Percentiles rank a stretch among this genome's conserved stretches.
These are phyloP conservation scores for Suillus spraguei DNA, from an alignment of 768 basidiomycete genomes.

Conservation along the genomic window DNA sequence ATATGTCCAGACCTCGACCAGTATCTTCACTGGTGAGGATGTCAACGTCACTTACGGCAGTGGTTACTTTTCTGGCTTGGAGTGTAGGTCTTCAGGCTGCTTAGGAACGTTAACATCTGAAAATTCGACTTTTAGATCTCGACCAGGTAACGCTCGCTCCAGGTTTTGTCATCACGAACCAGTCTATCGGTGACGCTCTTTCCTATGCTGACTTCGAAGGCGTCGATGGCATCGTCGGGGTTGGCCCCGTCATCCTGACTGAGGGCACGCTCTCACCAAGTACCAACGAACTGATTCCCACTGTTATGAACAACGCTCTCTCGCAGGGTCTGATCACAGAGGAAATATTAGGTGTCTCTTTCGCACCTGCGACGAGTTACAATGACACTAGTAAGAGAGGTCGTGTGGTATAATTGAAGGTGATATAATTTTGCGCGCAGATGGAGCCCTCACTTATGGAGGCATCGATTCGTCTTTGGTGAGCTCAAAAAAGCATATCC, in stretches of 20 bases:
- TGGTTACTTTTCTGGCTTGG: constrained; percentile 33
- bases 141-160: constrained; percentile 23
- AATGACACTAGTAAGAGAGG: constrained; percentile 11
- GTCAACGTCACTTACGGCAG: constrained; percentile 10
- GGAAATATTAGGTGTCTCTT: constrained; percentile 20
- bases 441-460: constrained; percentile 23
- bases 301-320: constrained; percentile 22
- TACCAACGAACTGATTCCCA: constrained; percentile 17
- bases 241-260: constrained; percentile 20
- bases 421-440: background rate
- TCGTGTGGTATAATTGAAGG: background rate
- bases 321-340: constrained; percentile 17
- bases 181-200: constrained; percentile 24
- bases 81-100: constrained; percentile 21
- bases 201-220: constrained; percentile 18
- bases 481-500: constrained; percentile 3
- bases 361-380: constrained; percentile 17
- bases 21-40: constrained; percentile 18
- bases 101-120: background rate
- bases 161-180: constrained; percentile 20
- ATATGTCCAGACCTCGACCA: constrained; percentile 18
- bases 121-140: background rate
- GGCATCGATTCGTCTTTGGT: constrained; percentile 17
- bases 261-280: constrained; percentile 11
- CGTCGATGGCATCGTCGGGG: constrained; percentile 23